Conservation (phyloP, 257 asterid species). For the Nicotiana paniculata region DNA sequence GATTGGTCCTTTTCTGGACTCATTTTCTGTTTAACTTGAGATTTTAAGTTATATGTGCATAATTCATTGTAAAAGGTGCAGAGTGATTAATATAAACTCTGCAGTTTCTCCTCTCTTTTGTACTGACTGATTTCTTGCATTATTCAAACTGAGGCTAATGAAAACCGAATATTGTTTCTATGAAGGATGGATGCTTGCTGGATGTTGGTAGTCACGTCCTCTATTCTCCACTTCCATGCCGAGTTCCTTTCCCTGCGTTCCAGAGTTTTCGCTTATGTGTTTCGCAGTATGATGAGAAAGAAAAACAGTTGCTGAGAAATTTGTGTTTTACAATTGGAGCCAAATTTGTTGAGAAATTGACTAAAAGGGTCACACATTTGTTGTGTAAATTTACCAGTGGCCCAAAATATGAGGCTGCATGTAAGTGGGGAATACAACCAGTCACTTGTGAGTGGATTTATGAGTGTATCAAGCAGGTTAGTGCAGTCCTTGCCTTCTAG, state of each 20-base stretch:
- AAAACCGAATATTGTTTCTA: conserved; percentile 20
- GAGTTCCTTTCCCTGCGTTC: conserved; percentile 72
- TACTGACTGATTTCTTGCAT: not conserved
- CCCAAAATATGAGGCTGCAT: conserved; percentile 73
- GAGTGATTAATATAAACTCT: not conserved
- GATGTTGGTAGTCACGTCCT: conserved; percentile 79
- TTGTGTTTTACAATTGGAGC: conserved; percentile 77
- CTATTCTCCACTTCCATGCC: conserved; percentile 88
- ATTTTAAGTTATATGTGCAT: not conserved
- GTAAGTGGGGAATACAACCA: conserved; percentile 65
- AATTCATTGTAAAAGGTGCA: not conserved
- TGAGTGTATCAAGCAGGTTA: conserved; percentile 77
- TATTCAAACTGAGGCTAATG: conserved; percentile 20
- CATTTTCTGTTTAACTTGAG: not conserved
- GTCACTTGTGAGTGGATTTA: conserved; percentile 84
- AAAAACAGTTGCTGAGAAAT: conserved; percentile 64
- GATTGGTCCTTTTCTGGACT: not conserved
- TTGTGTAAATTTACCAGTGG: conserved; percentile 73
- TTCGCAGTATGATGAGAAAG: conserved; percentile 74
- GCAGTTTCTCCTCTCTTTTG: not conserved
- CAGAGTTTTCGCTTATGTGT: conserved; percentile 65
- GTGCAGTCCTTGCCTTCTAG: conserved; percentile 9
- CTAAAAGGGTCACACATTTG: conserved; percentile 71
- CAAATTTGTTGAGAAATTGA: conserved; percentile 56
- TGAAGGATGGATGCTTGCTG: conserved; percentile 74